Evolutionary conservation across 2,329 filamentous ascomycete genomes (phyloP).

Genomic region (Tolypocladium amazonense): DNA sequence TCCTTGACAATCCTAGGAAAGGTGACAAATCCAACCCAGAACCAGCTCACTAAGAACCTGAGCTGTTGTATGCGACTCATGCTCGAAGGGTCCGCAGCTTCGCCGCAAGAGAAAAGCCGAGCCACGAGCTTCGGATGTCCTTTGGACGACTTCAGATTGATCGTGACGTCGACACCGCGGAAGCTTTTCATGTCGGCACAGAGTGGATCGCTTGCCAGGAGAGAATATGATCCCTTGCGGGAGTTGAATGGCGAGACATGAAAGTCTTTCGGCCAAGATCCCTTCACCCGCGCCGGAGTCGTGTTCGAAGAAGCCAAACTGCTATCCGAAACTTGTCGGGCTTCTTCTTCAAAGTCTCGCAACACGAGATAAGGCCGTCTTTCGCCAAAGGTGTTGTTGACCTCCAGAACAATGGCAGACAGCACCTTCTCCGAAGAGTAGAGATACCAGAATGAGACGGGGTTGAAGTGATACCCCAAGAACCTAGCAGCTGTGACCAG

Average conservation of each 20-base stretch:
- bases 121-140: conserved; percentile 50
- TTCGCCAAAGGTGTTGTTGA: conserved; percentile 70
- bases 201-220: conserved; percentile 36
- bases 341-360: conserved; percentile 14
- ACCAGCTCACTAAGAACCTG: conserved; percentile 45
- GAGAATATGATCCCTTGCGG: conserved; percentile 41
- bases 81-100: conserved; percentile 35
- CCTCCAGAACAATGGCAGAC: conserved; percentile 57
- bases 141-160: conserved; percentile 51
- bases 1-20: conserved; percentile 55
- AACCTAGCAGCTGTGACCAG: conserved; percentile 61
- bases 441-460: conserved; percentile 71
- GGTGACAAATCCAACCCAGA: conserved; percentile 57
- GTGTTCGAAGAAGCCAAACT: background rate
- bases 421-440: conserved; percentile 49
- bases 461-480: conserved; percentile 62
- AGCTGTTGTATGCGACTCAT: conserved; percentile 32
- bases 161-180: conserved; percentile 43
- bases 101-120: conserved; percentile 42
- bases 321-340: conserved; percentile 3
- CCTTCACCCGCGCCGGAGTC: conserved; percentile 25
- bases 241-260: conserved; percentile 70
- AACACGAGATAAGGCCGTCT: conserved; percentile 32
- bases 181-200: conserved; percentile 23
- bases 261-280: conserved; percentile 58